Evolutionary conservation across 192 early-diverging fungal species (phyloP).

Genomic region (Linderina pennispora): DNA sequence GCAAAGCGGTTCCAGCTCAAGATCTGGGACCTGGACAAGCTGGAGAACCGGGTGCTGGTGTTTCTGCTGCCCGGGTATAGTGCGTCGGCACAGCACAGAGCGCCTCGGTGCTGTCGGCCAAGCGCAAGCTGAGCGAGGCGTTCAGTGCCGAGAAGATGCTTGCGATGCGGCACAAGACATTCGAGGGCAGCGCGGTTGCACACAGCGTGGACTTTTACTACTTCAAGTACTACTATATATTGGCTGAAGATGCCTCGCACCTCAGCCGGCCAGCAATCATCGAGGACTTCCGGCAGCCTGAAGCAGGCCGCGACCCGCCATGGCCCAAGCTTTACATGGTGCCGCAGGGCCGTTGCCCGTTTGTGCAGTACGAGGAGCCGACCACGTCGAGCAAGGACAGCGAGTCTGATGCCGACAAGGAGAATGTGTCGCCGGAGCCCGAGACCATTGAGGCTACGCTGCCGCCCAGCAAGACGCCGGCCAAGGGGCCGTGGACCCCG

Average conservation of each 20-base stretch:
- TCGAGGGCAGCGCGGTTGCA: constrained; percentile 27
- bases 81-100: constrained; percentile 13
- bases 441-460: constrained; percentile 28
- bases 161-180: constrained; percentile 40
- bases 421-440: constrained; percentile 42
- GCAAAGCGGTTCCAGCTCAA: constrained; percentile 36
- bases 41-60: constrained; percentile 37
- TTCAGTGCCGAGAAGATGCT: constrained; percentile 37
- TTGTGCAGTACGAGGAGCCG: constrained; percentile 49
- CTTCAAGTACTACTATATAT: constrained; percentile 43
- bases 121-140: constrained; percentile 47
- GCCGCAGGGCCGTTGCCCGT: constrained; percentile 45
- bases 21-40: constrained; percentile 40
- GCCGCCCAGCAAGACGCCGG: constrained; percentile 42
- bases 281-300: constrained; percentile 41
- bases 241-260: constrained; percentile 43
- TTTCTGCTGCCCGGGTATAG: constrained; percentile 37
- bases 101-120: constrained; percentile 31
- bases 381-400: constrained; percentile 45
- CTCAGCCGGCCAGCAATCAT: constrained; percentile 41
- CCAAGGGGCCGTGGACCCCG: constrained; percentile 21
- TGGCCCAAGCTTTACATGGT: constrained; percentile 53
- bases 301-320: constrained; percentile 36
- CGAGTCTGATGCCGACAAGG: constrained; percentile 40
- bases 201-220: constrained; percentile 44